A percentile compares a stretch with the other conserved stretches of the same genome.
phyloP scores from a whole-genome alignment of 1,284 basidiomycete species.

The Ganoderma sinense region DNA sequence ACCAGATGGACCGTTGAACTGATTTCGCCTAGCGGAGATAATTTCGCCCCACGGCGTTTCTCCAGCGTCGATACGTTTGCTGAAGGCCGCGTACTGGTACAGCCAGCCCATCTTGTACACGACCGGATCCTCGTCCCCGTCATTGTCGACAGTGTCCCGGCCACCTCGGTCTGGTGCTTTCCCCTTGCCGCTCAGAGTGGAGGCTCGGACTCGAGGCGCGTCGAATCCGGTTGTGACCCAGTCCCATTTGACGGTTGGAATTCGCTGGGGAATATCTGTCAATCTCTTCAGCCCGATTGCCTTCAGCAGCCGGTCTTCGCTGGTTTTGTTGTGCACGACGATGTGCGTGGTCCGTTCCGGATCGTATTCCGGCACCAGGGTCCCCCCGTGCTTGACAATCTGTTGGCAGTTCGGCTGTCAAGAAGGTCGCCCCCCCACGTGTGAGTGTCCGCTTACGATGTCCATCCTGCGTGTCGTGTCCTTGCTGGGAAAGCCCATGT shows the following conservation, averaged over 20 bases:
- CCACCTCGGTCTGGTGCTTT: conserved; percentile 11
- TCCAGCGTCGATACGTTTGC: conserved; percentile 54
- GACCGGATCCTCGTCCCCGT: conserved; percentile 42
- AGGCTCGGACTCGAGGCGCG: neutral
- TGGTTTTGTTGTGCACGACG: conserved; percentile 53
- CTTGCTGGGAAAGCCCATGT: conserved; percentile 57
- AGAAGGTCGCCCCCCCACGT: too few species aligned
- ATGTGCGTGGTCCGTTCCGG: conserved; percentile 65
- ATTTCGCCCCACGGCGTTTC: conserved; percentile 18
- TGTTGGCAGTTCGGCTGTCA: conserved; percentile 35
- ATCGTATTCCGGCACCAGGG: conserved; percentile 61
- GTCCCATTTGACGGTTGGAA: conserved; percentile 68
- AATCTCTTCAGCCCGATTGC: conserved; percentile 53
- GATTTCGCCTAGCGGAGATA: neutral
- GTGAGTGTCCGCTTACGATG: conserved; percentile 49
- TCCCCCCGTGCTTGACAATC: conserved; percentile 67
- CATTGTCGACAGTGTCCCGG: neutral
- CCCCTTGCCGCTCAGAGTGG: conserved; percentile 8
- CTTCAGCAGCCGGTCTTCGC: conserved; percentile 45
- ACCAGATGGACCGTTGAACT: neutral
- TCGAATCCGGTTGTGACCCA: conserved; percentile 50
- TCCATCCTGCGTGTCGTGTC: conserved; percentile 64
- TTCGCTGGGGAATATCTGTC: conserved; percentile 62
- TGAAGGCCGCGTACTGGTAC: conserved; percentile 55
- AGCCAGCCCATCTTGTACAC: conserved; percentile 42